A percentile compares a stretch with the other conserved stretches of the same genome.
Evolutionary conservation across 2,329 filamentous ascomycete genomes (phyloP).

Genomic region (Dactylonectria estremocensis): DNA sequence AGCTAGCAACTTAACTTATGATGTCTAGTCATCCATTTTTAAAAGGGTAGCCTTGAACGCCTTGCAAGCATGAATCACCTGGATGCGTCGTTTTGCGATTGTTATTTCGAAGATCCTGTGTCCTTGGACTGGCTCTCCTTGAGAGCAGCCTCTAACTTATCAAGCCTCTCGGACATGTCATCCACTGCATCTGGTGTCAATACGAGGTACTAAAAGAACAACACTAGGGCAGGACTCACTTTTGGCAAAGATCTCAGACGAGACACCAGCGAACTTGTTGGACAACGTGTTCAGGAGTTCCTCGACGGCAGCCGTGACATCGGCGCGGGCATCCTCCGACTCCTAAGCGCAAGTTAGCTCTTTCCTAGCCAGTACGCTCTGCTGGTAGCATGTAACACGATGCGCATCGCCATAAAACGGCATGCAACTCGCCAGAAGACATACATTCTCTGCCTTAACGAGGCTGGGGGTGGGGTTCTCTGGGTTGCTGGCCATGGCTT

Average conservation of each 20-base stretch:
- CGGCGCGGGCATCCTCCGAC: constrained; percentile 67
- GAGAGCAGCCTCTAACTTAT: constrained; percentile 84
- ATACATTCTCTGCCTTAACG: constrained; percentile 55
- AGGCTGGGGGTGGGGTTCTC: constrained; percentile 49
- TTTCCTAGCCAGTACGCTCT: constrained; percentile 19
- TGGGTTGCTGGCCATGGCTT: constrained; percentile 57
- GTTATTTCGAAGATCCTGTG: constrained; percentile 55
- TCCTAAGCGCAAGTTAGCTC: constrained; percentile 49
- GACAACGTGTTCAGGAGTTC: constrained; percentile 88
- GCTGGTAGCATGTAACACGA: constrained; percentile 22
- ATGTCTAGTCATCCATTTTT: constrained; percentile 29
- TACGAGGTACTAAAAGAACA: background rate
- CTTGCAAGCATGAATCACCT: constrained; percentile 19
- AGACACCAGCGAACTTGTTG: constrained; percentile 88
- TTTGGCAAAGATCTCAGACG: constrained; percentile 89
- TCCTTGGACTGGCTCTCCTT: constrained; percentile 68
- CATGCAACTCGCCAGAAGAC: constrained; percentile 28
- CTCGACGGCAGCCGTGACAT: constrained; percentile 86
- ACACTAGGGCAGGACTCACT: constrained; percentile 68
- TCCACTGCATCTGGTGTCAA: constrained; percentile 77
- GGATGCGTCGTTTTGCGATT: background rate
- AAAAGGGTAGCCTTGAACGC: constrained; percentile 40
- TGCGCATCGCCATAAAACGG: constrained; percentile 1
- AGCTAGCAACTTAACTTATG: constrained; percentile 32
- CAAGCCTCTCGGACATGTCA: constrained; percentile 90